A percentile compares a stretch with the other conserved stretches of the same genome.
Conservation (phyloP, 2,329 filamentous ascomycete species). For the Talaromyces sp. region DNA sequence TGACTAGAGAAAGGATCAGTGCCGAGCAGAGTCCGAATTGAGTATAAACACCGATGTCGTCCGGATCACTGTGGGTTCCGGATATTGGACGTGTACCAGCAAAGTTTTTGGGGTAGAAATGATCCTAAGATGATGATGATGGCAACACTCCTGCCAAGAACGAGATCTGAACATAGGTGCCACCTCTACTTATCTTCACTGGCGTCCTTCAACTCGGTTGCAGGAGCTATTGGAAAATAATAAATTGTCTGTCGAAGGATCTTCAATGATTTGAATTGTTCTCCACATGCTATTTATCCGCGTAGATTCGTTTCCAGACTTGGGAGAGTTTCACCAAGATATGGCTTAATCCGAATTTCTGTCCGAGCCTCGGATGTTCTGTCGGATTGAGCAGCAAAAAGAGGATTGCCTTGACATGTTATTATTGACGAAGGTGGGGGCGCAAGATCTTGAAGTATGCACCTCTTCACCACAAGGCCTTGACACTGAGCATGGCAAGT, state of each 20-base stretch:
- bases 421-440: not conserved
- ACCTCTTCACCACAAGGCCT: not conserved
- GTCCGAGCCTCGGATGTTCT: not conserved
- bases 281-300: not conserved
- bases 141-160: too few species aligned
- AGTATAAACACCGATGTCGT: too few species aligned
- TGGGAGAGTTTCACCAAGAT: not conserved
- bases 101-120: too few species aligned
- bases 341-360: not conserved
- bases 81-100: too few species aligned
- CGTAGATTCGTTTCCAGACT: not conserved
- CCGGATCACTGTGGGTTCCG: too few species aligned
- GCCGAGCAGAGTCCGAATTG: too few species aligned
- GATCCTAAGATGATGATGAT: too few species aligned
- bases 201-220: too few species aligned
- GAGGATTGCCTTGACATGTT: not conserved
- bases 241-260: not conserved
- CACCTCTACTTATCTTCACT: too few species aligned
- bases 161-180: too few species aligned
- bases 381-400: not conserved
- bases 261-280: not conserved
- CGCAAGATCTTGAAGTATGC: not conserved
- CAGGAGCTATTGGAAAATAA: not conserved
- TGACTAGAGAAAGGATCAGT: too few species aligned
- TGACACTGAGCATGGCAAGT: slow-evolving; percentile 11